phyloP scores from a whole-genome alignment of 1,284 basidiomycete genomes.

The Cutaneotrichosporon sp. region DNA sequence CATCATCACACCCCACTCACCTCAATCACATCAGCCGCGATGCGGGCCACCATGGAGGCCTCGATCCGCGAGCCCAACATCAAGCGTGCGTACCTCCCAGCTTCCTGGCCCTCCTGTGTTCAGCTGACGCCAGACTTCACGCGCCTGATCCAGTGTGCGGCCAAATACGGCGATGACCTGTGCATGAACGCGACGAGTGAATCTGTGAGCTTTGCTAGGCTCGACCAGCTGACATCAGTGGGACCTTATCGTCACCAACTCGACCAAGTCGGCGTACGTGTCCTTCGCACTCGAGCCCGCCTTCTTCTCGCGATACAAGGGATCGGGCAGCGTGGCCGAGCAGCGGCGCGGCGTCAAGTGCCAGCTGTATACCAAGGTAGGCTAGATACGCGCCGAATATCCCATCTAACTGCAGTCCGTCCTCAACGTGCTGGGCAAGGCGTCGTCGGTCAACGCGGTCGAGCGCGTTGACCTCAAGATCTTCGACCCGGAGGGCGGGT shows the following conservation, averaged over 20 bases:
- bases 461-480: constrained; percentile 48
- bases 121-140: constrained; percentile 53
- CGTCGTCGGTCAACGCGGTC: constrained; percentile 40
- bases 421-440: constrained; percentile 46
- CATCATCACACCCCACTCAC: neutral
- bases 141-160: constrained; percentile 48
- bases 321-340: constrained; percentile 28
- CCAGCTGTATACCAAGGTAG: constrained; percentile 49
- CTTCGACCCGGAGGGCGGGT: constrained; percentile 36
- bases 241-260: constrained; percentile 50
- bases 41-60: constrained; percentile 32
- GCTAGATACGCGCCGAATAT: constrained; percentile 3
- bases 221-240: constrained; percentile 32
- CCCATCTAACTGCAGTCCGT: constrained; percentile 39
- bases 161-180: constrained; percentile 52
- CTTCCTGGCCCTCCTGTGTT: constrained; percentile 40
- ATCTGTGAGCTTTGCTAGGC: constrained; percentile 28
- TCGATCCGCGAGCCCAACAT: constrained; percentile 40
- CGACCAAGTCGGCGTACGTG: constrained; percentile 50
- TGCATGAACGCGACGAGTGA: constrained; percentile 45
- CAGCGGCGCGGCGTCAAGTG: constrained; percentile 46
- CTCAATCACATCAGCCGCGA: neutral
- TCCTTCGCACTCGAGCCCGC: constrained; percentile 42
- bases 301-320: constrained; percentile 46
- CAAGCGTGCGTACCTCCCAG: constrained; percentile 26